phyloP scores from a whole-genome alignment of 192 early-diverging fungal genomes.

The Coemansia sp. region DNA sequence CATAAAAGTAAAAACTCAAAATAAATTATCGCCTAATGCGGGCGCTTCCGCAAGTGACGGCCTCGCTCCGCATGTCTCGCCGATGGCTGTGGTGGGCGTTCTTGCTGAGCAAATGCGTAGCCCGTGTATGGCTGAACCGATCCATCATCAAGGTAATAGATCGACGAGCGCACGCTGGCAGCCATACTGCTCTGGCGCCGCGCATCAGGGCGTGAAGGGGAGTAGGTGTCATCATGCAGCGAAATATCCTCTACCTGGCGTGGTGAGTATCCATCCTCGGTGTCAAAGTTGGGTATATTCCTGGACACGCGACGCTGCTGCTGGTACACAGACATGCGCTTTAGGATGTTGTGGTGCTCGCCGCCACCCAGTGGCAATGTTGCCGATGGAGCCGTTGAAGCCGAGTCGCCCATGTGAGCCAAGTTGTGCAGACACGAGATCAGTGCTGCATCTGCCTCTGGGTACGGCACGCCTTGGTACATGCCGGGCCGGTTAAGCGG shows the following conservation, averaged over 20 bases:
- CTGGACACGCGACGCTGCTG: conserved; percentile 5
- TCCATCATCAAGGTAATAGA: conserved; percentile 44
- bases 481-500: conserved; percentile 31
- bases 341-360: conserved; percentile 18
- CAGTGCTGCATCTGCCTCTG: conserved; percentile 26
- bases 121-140: conserved; percentile 46
- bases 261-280: not conserved
- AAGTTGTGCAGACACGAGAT: conserved; percentile 36
- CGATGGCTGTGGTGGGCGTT: not conserved
- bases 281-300: conserved; percentile 4
- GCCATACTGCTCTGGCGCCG: conserved; percentile 5
- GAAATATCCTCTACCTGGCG: conserved; percentile 8
- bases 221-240: conserved; percentile 13
- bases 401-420: conserved; percentile 21
- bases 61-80: not conserved
- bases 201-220: not conserved
- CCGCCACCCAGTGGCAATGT: conserved; percentile 1
- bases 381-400: not conserved
- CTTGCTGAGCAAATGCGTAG: conserved; percentile 48
- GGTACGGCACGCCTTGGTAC: conserved; percentile 42
- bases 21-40: not conserved
- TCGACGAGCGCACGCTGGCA: conserved; percentile 37
- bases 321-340: conserved; percentile 33
- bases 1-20: not conserved
- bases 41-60: conserved; percentile 10